Percentiles rank a stretch among this genome's conserved stretches.
Conservation (phyloP, 2,329 filamentous ascomycete genomes). For the Phaeosphaeria sp. region DNA sequence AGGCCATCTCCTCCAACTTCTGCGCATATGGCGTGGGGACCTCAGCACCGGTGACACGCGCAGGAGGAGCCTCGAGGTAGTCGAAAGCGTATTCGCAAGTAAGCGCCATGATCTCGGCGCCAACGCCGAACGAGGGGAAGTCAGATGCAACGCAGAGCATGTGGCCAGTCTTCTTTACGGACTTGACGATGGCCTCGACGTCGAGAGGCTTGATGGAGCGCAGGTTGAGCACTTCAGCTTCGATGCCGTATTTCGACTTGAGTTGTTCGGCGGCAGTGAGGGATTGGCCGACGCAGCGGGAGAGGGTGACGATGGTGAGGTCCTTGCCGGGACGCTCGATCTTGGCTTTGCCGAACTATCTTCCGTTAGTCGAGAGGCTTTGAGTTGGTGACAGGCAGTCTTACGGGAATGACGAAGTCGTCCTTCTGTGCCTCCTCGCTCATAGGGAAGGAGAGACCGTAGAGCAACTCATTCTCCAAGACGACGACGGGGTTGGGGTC, state of each 20-base stretch:
- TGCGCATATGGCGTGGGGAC: conserved; percentile 95
- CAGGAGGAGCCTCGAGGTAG: conserved; percentile 92
- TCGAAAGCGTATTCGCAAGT: conserved; percentile 98
- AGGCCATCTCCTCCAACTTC: conserved; percentile 92
- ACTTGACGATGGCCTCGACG: conserved; percentile 92
- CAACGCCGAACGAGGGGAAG: conserved; percentile 93
- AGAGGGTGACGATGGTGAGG: conserved; percentile 91
- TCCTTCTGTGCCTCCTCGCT: conserved; percentile 93
- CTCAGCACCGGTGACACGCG: conserved; percentile 94
- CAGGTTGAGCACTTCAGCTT: conserved; percentile 96
- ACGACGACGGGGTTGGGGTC: conserved; percentile 95
- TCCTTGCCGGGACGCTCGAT: conserved; percentile 96
- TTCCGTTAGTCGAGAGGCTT: conserved; percentile 13
- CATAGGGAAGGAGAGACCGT: conserved; percentile 96
- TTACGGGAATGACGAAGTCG: conserved; percentile 88
- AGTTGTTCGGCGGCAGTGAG: conserved; percentile 87
- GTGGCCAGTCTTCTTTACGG: conserved; percentile 97
- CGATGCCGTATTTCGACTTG: conserved; percentile 95
- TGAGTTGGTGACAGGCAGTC: conserved; percentile 11
- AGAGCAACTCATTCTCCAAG: conserved; percentile 70
- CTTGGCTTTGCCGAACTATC: conserved; percentile 93
- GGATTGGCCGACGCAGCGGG: conserved; percentile 92
- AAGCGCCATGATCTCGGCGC: conserved; percentile 89
- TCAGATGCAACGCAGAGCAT: conserved; percentile 93
- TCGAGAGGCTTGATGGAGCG: conserved; percentile 97